Base-by-base conservation (phyloP, 2,329 filamentous ascomycete genomes). In the Verticillium isaacii region DNA sequence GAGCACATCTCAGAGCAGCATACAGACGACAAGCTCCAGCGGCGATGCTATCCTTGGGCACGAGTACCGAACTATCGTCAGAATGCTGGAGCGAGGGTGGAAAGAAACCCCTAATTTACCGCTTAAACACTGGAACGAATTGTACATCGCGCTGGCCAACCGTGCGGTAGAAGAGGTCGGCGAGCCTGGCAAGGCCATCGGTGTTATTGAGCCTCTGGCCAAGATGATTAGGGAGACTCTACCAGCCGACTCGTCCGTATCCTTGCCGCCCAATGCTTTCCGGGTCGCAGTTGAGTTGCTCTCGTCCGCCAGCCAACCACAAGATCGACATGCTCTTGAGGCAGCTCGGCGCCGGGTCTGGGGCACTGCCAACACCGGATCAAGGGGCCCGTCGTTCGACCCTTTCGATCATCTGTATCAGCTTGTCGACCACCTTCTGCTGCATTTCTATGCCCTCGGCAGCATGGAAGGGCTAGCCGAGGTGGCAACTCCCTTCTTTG, bases 151-250 rank as follows among this genome's bases (percentile, higher is more conserved):
- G 1, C 75, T 91, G 9, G 77, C 84, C 3, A 74, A 80, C 9
- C 83, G 85, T 59, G 83, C 89, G 7, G 82, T 79, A 19, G 76
- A 81, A 14, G 87, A 92, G 65, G 84, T 84, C 59, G 90, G 91
- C 3, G 87, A 92, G 64, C 83, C 85, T 17, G 88, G 86, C 6
- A 81, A 88, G 50, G 84, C 87, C 5, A 78, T 90, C 58, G 83
- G 85, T 29, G 80, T 92, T 1, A 78, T 93, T 45, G 92, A 96
- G 64, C 89, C 89, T 1, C 69, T 95, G 3, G 85, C 90, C 0
- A 88, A 85, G 66, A 69, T 74, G 1, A 66, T 89, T 5, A 68
- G 78, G 41, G 79, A 80, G 60, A 74, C 66, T 64, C 66, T 71
- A 1, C 58, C 69, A 32, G 62, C 65, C 25, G 63, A 70, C 36